These are phyloP conservation scores for Eucalyptus regnans DNA, from an alignment of 345 rosid genomes.

Conservation along the genomic window DNA sequence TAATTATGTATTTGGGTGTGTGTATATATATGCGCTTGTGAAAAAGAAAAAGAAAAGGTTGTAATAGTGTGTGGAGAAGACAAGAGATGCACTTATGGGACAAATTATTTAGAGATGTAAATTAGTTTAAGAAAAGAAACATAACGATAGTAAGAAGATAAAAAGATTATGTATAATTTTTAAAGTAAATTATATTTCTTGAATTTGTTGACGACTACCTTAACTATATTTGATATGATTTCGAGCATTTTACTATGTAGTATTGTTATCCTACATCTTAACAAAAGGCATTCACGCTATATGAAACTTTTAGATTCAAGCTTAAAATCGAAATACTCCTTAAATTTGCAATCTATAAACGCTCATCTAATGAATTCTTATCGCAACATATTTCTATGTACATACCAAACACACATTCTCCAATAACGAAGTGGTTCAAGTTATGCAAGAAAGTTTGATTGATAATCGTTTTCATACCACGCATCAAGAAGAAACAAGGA, in stretches of 20 bases:
- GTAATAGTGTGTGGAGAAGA: background rate
- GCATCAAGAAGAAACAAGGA: background rate
- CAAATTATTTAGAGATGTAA: background rate
- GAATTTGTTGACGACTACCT: background rate
- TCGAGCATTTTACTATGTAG: background rate
- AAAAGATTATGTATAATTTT: no score
- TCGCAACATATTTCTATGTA: no score
- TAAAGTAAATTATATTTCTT: no score
- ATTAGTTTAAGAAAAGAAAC: background rate
- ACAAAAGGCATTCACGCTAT: rapidly evolving
- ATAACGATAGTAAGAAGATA: background rate
- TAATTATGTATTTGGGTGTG: background rate
- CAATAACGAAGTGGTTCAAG: background rate
- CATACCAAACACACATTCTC: background rate
- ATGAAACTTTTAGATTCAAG: background rate
- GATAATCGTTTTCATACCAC: background rate
- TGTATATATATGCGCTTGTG: rapidly evolving
- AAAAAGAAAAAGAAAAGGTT: background rate
- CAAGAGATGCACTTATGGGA: background rate
- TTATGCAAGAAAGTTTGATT: background rate
- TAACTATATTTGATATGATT: background rate
- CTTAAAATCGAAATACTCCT: rapidly evolving
- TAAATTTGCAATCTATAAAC: no score
- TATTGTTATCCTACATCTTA: background rate
- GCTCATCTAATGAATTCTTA: background rate